These are phyloP conservation scores for Scheffersomyces illinoinensis DNA, from an alignment of 1,139 yeast genomes.

Conservation along the genomic window DNA sequence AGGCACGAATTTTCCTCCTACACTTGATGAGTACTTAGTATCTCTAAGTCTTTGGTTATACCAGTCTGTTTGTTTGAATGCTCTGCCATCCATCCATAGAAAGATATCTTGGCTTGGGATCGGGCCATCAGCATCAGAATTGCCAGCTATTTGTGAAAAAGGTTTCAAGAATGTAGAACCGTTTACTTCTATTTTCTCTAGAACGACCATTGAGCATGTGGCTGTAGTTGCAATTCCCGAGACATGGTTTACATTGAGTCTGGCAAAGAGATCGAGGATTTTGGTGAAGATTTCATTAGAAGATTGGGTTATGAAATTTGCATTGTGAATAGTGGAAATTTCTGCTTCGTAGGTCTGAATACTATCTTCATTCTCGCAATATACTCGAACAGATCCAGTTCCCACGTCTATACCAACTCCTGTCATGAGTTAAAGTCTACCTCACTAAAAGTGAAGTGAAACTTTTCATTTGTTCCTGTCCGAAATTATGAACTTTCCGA, in stretches of 20 bases:
- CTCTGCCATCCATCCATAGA: conserved; percentile 62
- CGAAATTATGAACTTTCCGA: not conserved
- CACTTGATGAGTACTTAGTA: conserved; percentile 7
- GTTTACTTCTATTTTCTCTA: conserved; percentile 11
- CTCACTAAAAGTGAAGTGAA: not conserved
- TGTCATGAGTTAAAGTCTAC: not conserved
- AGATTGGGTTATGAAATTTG: conserved; percentile 39
- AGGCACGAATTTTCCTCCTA: conserved; percentile 50
- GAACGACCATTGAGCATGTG: conserved; percentile 56
- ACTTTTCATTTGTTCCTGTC: not conserved
- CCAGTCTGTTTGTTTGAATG: conserved; percentile 30
- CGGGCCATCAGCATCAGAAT: not conserved
- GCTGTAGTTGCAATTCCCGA: conserved; percentile 37
- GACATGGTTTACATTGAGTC: not conserved
- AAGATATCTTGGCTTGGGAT: conserved; percentile 39
- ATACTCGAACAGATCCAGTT: conserved; percentile 49
- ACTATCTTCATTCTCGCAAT: conserved; percentile 19
- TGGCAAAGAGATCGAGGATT: conserved; percentile 3
- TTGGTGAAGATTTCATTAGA: conserved; percentile 34
- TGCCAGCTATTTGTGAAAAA: conserved; percentile 12
- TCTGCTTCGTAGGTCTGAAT: conserved; percentile 16
- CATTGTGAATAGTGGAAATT: conserved; percentile 14
- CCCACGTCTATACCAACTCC: conserved; percentile 56
- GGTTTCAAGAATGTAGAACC: conserved; percentile 24
- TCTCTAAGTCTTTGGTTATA: conserved; percentile 24